A percentile compares a stretch with the other conserved stretches of the same genome.
These are phyloP conservation scores for Hypomontagnella monticulosa DNA, from an alignment of 495 filamentous ascomycete species.

Conservation along the genomic window DNA sequence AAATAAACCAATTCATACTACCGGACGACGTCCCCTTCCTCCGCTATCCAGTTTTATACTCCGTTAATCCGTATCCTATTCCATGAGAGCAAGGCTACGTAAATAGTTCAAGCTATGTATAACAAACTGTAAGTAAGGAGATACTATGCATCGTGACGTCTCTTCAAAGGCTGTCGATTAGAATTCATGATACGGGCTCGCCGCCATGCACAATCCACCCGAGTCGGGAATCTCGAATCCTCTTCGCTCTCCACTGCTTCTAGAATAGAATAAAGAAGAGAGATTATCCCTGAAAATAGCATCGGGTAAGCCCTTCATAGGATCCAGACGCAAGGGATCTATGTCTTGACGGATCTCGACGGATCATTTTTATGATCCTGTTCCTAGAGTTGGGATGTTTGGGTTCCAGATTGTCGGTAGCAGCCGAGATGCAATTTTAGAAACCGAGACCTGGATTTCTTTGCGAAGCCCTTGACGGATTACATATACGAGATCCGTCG, in stretches of 20 bases:
- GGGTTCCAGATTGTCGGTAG: conserved; percentile 6
- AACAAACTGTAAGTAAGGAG: not conserved
- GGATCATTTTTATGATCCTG: conserved; percentile 16
- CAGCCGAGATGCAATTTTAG: conserved; percentile 11
- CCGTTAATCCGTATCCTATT: no score
- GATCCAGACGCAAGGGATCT: conserved; percentile 15
- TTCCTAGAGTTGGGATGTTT: conserved; percentile 14
- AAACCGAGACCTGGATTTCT: not conserved
- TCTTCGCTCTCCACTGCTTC: conserved; percentile 29
- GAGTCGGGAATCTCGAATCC: conserved; percentile 16
- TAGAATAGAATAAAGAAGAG: conserved; percentile 30
- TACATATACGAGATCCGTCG: no score
- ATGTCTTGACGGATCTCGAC: conserved; percentile 29
- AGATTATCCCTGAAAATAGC: conserved; percentile 28
- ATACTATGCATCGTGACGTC: not conserved
- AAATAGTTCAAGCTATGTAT: no score
- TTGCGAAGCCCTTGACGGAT: not conserved
- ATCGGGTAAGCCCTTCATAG: conserved; percentile 12
- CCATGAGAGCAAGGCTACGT: no score
- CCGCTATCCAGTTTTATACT: no score
- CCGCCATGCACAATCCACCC: conserved; percentile 29
- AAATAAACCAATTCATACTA: no score
- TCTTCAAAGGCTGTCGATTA: not conserved
- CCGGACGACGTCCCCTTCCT: no score
- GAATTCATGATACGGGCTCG: conserved; percentile 22